Conservation (phyloP, 2,329 filamentous ascomycete species). For the Diplocarpon rosae region DNA sequence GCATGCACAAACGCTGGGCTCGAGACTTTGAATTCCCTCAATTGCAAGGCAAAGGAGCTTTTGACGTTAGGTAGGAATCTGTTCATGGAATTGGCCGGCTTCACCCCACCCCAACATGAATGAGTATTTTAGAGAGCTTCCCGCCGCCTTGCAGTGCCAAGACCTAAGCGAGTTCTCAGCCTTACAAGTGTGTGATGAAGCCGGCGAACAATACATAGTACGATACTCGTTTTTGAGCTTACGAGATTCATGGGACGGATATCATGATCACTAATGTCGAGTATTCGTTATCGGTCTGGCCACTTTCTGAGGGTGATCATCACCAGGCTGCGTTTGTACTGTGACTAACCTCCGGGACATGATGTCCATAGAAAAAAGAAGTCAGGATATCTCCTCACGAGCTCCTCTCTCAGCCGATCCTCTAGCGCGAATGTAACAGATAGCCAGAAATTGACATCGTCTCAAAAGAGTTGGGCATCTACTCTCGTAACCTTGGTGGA, state of each 20-base stretch:
- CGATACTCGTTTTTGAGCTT: neutral
- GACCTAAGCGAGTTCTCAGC: neutral
- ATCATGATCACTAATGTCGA: neutral
- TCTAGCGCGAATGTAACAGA: no score
- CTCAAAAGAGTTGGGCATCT: no score
- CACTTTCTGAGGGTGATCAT: no score
- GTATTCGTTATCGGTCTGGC: neutral
- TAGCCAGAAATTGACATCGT: no score
- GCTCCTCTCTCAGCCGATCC: no score
- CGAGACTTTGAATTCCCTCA: neutral
- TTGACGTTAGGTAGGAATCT: neutral
- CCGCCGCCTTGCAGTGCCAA: conserved; percentile 5
- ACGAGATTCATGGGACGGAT: neutral
- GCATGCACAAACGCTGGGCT: neutral
- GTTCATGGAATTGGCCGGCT: neutral
- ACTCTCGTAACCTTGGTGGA: no score
- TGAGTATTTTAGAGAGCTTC: neutral
- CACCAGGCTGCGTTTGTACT: no score
- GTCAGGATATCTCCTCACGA: no score
- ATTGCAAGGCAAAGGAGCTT: neutral
- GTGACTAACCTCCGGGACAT: no score
- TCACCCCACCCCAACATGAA: neutral
- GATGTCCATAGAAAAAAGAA: no score
- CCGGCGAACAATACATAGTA: neutral
- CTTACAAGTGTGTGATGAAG: neutral